Base-by-base conservation (phyloP, 148 eudicot species). In the Vaccinium darrowii region DNA sequence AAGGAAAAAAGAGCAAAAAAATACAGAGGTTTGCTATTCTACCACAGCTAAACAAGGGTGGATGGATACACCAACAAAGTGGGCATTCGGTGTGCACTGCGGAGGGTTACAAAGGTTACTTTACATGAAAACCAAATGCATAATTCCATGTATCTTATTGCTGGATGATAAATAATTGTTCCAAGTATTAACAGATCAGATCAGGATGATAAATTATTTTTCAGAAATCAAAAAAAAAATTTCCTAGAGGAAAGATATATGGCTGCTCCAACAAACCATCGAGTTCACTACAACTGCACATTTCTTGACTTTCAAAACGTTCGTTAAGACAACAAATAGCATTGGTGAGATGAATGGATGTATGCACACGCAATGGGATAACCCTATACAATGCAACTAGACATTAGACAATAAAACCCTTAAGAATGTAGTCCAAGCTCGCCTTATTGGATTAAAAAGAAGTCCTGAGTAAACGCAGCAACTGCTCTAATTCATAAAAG, bases 91-190 rank as follows among this genome's bases (percentile, higher is more conserved):
- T n/a, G 14, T 30, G 60, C 72, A 23, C 72, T 30, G 49, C 5
- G 4, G 21, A 18, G 56, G 39, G 3, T 81, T 18, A 9, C 27
- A 69, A 18, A 50, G 58, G 15, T 27, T 1, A 16, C 36, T 51
- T 65, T 36, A 60, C 49, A 67, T 49, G 52, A 43, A 12, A 82
- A 69, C 47, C n/a, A 82, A 82, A 82, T 67, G 30, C 33, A 33
- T 53, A 73, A 33, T 43, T 36, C 39, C 39, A 30, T 33, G 60
- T 52, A 27, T 21, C 13, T 36, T 27, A 21, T 18, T 18, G 56
- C n/a, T 18, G 53, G 33, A 36, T 73, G 30, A 33, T 51, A 25
- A 25, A 25, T 67, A 11, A 67, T 27, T 73, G 18, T 33, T 15
- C 63, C 1, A 25, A 54, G 11, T 25, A 67, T 67, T 23, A 65